phyloP scores from a whole-genome alignment of 2,329 filamentous ascomycete genomes.

The Aspergillus sp. region DNA sequence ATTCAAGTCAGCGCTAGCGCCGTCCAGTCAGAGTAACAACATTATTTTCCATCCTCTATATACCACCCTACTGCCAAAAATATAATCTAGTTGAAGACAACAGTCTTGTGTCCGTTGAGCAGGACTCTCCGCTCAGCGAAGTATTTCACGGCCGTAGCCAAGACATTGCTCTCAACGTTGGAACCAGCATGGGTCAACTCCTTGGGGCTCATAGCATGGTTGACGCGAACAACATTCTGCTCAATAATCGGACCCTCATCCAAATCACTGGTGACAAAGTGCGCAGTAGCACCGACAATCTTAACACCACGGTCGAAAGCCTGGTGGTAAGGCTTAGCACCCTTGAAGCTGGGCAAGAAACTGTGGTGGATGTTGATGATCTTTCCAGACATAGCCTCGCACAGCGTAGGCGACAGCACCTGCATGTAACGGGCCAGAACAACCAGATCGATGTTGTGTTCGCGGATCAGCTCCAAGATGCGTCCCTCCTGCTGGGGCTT shows the following conservation, averaged over 20 bases:
- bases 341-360: constrained; percentile 85
- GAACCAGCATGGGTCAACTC: constrained; percentile 77
- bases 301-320: constrained; percentile 84
- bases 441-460: constrained; percentile 73
- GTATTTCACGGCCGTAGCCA: constrained; percentile 81
- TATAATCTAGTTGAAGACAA: constrained; percentile 63
- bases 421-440: constrained; percentile 88
- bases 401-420: constrained; percentile 73
- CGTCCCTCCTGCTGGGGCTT: constrained; percentile 71
- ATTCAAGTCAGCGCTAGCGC: background rate
- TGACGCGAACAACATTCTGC: constrained; percentile 75
- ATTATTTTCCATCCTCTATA: background rate
- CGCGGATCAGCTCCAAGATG: constrained; percentile 68
- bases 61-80: background rate
- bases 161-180: constrained; percentile 80
- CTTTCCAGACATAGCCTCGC: constrained; percentile 75
- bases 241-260: constrained; percentile 89
- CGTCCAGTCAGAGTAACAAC: background rate
- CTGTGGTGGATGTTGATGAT: constrained; percentile 94
- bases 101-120: constrained; percentile 76
- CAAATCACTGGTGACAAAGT: constrained; percentile 82
- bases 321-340: constrained; percentile 85
- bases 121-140: constrained; percentile 77
- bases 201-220: constrained; percentile 74
- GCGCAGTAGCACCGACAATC: constrained; percentile 82